Evolutionary conservation across 2,329 filamentous ascomycete species (phyloP).

Genomic region (Cercospora sp.): DNA sequence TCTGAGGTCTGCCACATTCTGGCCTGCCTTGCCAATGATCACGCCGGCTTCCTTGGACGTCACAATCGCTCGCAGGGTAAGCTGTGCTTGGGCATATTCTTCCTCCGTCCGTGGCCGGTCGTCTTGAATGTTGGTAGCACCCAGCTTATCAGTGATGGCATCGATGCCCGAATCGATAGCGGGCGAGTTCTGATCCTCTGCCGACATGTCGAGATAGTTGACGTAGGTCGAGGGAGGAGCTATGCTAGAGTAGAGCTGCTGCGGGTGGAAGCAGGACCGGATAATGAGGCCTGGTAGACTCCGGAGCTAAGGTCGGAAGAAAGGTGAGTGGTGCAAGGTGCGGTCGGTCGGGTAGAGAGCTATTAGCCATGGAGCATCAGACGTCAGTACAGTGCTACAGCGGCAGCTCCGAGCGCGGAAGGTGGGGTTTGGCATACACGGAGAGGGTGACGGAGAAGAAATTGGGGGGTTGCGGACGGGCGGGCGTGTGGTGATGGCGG

Average conservation of each 20-base stretch:
- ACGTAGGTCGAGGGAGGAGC: not conserved
- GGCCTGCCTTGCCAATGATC: conserved; percentile 97
- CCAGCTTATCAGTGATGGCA: conserved; percentile 45
- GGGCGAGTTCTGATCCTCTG: conserved; percentile 32
- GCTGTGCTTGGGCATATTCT: conserved; percentile 88
- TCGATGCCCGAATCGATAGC: conserved; percentile 36
- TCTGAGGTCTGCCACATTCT: conserved; percentile 95
- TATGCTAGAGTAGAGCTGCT: conserved; percentile 5
- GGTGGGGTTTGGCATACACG: conserved; percentile 17
- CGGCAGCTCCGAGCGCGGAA: conserved; percentile 10
- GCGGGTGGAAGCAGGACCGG: conserved; percentile 12
- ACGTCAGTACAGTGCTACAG: conserved; percentile 13
- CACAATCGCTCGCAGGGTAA: conserved; percentile 95
- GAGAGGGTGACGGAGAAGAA: conserved; percentile 11
- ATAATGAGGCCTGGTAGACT: conserved; percentile 9
- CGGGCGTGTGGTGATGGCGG: conserved; percentile 3
- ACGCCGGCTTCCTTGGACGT: conserved; percentile 98
- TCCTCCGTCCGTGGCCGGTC: conserved; percentile 93
- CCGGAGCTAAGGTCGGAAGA: conserved; percentile 13
- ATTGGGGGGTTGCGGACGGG: conserved; percentile 8
- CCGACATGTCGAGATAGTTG: conserved; percentile 30
- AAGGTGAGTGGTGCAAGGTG: conserved; percentile 11
- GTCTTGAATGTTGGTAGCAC: conserved; percentile 43
- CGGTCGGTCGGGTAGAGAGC: conserved; percentile 9
- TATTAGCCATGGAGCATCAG: conserved; percentile 4